Conservation (phyloP, 495 filamentous ascomycete species). For the Lichina pygmaea region DNA sequence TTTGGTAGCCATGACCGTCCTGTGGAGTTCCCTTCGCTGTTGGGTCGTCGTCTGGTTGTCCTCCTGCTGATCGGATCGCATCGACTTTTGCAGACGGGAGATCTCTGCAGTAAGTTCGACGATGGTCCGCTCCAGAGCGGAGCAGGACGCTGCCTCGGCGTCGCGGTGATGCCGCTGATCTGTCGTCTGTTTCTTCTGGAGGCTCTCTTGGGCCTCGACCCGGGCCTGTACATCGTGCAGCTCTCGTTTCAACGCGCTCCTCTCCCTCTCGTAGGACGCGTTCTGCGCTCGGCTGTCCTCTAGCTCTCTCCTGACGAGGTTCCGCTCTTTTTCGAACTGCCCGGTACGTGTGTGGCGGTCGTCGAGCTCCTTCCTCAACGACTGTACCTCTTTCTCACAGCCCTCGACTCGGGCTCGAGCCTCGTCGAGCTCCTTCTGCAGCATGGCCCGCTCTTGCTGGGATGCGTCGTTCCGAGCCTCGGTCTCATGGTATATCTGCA, state of each 20-base stretch:
- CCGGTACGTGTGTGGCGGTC: constrained; percentile 1
- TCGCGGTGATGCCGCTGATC: constrained; percentile 9
- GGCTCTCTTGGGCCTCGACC: constrained; percentile 2
- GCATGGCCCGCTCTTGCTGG: background rate
- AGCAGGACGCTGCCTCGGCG: constrained; percentile 8
- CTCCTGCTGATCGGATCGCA: constrained; percentile 8
- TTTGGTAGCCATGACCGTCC: constrained; percentile 36
- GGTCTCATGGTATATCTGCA: background rate
- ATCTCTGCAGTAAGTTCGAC: constrained; percentile 11
- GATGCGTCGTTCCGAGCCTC: background rate
- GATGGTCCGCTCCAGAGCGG: constrained; percentile 9
- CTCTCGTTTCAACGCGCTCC: background rate
- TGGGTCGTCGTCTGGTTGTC: constrained; percentile 19
- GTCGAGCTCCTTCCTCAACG: constrained; percentile 10
- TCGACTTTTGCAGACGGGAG: constrained; percentile 11
- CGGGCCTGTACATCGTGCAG: background rate
- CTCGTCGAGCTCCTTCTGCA: constrained; percentile 3
- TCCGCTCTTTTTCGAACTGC: background rate
- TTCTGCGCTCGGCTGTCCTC: constrained; percentile 15
- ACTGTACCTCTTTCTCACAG: constrained; percentile 7
- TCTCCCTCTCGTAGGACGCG: constrained; percentile 5
- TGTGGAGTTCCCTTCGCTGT: constrained; percentile 38
- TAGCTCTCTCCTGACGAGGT: constrained; percentile 1
- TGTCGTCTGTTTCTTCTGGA: constrained; percentile 11
- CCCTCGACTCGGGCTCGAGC: constrained; percentile 9